Conservation (phyloP, 768 basidiomycete species). For the Leccinum olivaceopallidum region DNA sequence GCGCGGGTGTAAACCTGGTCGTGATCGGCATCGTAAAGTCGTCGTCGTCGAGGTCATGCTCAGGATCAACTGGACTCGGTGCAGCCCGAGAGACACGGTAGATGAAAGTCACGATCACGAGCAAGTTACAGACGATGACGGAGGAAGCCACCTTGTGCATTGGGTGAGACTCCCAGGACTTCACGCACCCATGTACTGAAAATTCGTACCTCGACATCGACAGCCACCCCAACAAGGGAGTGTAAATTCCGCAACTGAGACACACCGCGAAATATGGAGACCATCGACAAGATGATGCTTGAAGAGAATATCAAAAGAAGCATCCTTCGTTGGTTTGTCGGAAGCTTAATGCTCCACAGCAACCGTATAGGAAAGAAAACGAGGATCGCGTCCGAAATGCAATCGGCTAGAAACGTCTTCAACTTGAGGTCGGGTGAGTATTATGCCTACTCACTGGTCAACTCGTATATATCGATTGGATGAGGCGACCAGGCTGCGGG, state of each 20-base stretch:
- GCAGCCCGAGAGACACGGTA: constrained; percentile 14
- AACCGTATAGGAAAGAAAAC: constrained; percentile 13
- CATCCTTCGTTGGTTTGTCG: constrained; percentile 15
- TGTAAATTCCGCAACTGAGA: constrained; percentile 9
- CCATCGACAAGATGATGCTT: constrained; percentile 11
- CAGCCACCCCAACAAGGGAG: constrained; percentile 11
- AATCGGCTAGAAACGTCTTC: constrained; percentile 20
- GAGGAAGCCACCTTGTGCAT: constrained; percentile 15
- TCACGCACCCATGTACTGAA: too few species aligned
- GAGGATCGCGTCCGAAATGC: constrained; percentile 21
- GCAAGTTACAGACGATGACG: constrained; percentile 22
- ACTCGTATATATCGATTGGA: constrained; percentile 9
- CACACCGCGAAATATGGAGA: constrained; percentile 15
- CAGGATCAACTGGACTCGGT: background rate
- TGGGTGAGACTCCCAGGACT: background rate
- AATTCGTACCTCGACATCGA: constrained; percentile 17
- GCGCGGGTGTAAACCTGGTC: background rate
- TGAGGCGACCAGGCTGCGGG: constrained; percentile 4
- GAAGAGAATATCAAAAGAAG: constrained; percentile 16
- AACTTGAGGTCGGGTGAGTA: background rate
- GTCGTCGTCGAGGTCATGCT: constrained; percentile 5
- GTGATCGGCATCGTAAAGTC: constrained; percentile 10
- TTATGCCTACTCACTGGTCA: constrained; percentile 17
- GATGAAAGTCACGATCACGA: constrained; percentile 19
- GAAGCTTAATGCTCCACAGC: constrained; percentile 15